A percentile compares a stretch with the other conserved stretches of the same genome.
phyloP scores from a whole-genome alignment of 257 asterid species.

The Rauvolfia tetraphylla region DNA sequence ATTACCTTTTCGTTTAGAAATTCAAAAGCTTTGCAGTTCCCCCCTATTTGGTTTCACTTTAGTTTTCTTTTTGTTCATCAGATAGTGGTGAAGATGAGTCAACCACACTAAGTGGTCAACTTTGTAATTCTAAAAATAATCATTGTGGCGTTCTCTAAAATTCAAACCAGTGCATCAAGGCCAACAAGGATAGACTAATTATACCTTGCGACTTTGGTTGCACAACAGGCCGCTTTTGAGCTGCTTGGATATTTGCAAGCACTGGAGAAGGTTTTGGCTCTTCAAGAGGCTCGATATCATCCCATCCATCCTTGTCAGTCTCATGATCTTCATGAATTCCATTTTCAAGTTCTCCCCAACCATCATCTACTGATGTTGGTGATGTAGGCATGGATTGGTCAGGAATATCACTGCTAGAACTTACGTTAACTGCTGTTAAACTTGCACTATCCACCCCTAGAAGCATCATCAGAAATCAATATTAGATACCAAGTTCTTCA shows the following conservation, averaged over 20 bases:
- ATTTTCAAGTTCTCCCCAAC: constrained; percentile 94
- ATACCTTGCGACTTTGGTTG: constrained; percentile 71
- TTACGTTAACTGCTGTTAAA: constrained; percentile 45
- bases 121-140: not conserved
- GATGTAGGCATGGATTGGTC: constrained; percentile 58
- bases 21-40: not conserved
- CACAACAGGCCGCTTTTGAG: constrained; percentile 79
- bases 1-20: not conserved
- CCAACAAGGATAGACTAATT: not conserved
- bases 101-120: not conserved
- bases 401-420: constrained; percentile 46
- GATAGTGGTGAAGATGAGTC: not conserved
- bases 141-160: not conserved
- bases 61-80: not conserved
- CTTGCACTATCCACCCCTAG: constrained; percentile 44
- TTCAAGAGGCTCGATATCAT: constrained; percentile 90
- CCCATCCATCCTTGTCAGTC: constrained; percentile 81
- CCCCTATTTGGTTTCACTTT: not conserved
- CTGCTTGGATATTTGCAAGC: constrained; percentile 88
- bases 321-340: constrained; percentile 57
- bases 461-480: constrained; percentile 25
- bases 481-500: constrained; percentile 19
- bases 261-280: constrained; percentile 66
- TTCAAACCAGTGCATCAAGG: not conserved
- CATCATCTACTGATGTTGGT: constrained; percentile 85